Evolutionary conservation across 164 flowering plant species (phyloP).

Genomic region (Cinnamomum chago): DNA sequence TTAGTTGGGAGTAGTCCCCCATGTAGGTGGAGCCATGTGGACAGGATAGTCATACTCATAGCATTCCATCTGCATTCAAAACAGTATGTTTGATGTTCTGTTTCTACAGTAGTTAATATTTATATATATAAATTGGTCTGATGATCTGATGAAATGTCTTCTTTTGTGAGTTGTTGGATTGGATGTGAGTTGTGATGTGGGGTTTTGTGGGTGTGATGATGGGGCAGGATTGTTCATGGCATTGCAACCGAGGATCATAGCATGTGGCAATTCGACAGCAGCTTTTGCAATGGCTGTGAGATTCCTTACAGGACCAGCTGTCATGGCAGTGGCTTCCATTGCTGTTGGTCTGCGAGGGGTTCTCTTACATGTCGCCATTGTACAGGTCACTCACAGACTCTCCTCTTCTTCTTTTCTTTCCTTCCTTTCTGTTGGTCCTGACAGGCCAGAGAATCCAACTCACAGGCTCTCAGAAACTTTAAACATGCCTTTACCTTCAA

Average conservation of each 20-base stretch:
- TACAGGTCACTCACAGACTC: slow-evolving; percentile 51
- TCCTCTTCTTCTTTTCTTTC: slow-evolving; percentile 11
- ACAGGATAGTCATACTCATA: neutral
- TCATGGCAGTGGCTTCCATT: slow-evolving; percentile 92
- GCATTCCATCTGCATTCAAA: neutral
- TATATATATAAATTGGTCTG: neutral
- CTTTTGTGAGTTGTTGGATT: neutral
- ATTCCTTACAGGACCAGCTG: slow-evolving; percentile 95
- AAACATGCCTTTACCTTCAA: neutral
- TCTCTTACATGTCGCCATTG: slow-evolving; percentile 82
- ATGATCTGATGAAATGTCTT: neutral
- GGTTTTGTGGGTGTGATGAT: slow-evolving; percentile 1
- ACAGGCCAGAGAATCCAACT: neutral
- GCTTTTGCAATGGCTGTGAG: slow-evolving; percentile 87
- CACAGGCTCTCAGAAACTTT: neutral
- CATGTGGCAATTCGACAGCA: slow-evolving; percentile 89
- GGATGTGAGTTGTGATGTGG: too few relatives aligned
- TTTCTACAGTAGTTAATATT: neutral
- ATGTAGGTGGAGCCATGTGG: neutral
- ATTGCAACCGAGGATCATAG: slow-evolving; percentile 93
- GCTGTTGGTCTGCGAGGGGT: slow-evolving; percentile 77
- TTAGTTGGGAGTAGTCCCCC: neutral
- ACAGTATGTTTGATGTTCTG: neutral
- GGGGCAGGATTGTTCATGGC: slow-evolving; percentile 90
- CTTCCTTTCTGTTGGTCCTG: neutral